Evolutionary conservation across 192 early-diverging fungal genomes (phyloP).

Genomic region (Rhizophagus sp.): DNA sequence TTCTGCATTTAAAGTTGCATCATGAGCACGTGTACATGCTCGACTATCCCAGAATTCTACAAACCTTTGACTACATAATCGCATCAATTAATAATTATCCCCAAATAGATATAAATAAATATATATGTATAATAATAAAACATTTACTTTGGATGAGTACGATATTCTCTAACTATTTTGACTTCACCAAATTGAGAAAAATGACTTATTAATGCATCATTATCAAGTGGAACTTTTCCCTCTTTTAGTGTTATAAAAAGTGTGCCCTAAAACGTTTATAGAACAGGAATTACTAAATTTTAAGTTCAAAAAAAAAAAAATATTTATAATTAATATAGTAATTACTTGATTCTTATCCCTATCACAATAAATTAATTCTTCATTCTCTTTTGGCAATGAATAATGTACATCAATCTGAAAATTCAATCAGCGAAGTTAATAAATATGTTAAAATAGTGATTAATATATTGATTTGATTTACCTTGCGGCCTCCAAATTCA

Average conservation of each 20-base stretch:
- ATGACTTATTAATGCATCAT: conserved; percentile 39
- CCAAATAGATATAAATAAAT: neutral
- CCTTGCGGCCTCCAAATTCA: conserved; percentile 39
- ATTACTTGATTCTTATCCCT: conserved; percentile 50
- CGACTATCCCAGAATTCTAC: conserved; percentile 48
- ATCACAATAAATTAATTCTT: conserved; percentile 39
- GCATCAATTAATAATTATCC: neutral
- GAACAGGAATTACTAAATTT: neutral
- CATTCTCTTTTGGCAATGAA: conserved; percentile 50
- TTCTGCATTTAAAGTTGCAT: neutral
- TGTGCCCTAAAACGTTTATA: conserved; percentile 42
- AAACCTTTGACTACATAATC: conserved; percentile 38
- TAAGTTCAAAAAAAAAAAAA: no score
- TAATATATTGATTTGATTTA: conserved; percentile 25
- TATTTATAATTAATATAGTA: neutral
- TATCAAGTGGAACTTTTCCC: conserved; percentile 33
- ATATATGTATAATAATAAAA: neutral
- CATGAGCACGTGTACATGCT: conserved; percentile 35
- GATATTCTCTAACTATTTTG: conserved; percentile 39
- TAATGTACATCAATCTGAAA: conserved; percentile 55
- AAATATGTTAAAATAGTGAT: neutral
- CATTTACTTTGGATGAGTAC: conserved; percentile 17
- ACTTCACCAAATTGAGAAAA: conserved; percentile 52
- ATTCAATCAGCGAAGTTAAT: neutral
- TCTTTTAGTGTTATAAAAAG: conserved; percentile 46